Evolutionary conservation across 805 yeast genomes (phyloP), one percentile per base, ranked within the genome.

Genomic region (Candida argentea): DNA sequence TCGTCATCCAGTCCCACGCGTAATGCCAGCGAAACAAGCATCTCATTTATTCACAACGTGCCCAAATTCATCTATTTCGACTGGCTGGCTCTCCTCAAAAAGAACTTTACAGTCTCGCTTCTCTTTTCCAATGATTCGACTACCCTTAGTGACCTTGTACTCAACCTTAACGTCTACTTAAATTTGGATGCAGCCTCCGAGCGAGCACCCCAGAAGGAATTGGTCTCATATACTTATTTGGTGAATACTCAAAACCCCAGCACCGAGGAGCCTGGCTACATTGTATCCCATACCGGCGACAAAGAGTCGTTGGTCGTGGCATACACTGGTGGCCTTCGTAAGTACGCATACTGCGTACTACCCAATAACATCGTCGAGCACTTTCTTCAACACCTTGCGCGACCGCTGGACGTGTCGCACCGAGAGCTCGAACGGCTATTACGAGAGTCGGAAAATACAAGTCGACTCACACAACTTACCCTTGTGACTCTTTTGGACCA

Each of bases 291-390:
- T 22, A 40, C 41, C 12, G 42, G 40, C 26, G 43, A 44, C 22
- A 28, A 44, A 1, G 28, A 34, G 13, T 60, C 67, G 1, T 35
- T 55, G 4, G 38, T 61, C 3, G 45, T 61, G 7, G 52, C 57
- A 7, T 46, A 47, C 27, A 51, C 59, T 6, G 67, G 67, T 2
- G 68, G 67, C 3, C 44, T 61, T 13, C 45, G 68, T 19, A 58
- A 55, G 30, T 55, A 49, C 35, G 38, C 62, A 6, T 57, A 60
- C 36, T 61, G 66, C 30, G 40, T 45, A 14, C 40, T 61, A 10
- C 57, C 65, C n/a, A 59, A 55, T 34, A 32, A 42, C 2, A 32
- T 48, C 8, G 38, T 44, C 5, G 41, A 47, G 21, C 22, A 35
- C 9, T 38, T 61, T 14, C 25, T 50, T 8, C 28, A 34, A 8